phyloP scores from a whole-genome alignment of 208 protist species.

The Porcisia hertigi region DNA sequence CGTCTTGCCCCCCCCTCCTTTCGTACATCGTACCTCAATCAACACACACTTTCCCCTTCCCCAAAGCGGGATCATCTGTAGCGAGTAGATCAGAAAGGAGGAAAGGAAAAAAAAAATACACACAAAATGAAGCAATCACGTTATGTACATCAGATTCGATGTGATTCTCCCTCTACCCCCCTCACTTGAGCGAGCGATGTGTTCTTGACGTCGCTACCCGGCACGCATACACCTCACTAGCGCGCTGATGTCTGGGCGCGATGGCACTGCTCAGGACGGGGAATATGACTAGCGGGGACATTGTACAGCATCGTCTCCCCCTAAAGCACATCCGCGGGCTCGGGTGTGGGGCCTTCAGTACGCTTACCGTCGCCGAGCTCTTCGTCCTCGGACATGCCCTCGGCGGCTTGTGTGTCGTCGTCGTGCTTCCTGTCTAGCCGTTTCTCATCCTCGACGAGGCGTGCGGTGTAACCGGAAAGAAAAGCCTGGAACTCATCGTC shows the following conservation, averaged over 20 bases:
- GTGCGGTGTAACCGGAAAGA: slow-evolving; percentile 42
- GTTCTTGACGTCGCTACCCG: background rate
- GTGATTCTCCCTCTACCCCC: background rate
- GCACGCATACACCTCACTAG: background rate
- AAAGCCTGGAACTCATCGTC: slow-evolving; percentile 50
- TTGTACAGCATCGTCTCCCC: background rate
- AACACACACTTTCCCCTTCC: slow-evolving; percentile 1
- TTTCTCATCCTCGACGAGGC: slow-evolving; percentile 60
- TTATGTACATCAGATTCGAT: slow-evolving; percentile 11
- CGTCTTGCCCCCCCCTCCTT: background rate
- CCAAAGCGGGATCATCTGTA: slow-evolving; percentile 5
- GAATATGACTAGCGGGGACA: background rate
- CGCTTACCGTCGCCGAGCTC: slow-evolving; percentile 4
- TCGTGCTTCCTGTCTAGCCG: slow-evolving; percentile 45
- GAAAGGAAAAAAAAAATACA: too few species aligned
- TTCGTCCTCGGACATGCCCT: slow-evolving; percentile 13
- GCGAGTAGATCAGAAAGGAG: background rate
- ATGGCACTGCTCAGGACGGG: background rate
- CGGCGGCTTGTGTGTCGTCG: slow-evolving; percentile 10
- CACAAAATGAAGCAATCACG: background rate
- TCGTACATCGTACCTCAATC: slow-evolving; percentile 6
- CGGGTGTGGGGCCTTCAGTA: slow-evolving; percentile 3
- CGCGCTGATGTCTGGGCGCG: background rate
- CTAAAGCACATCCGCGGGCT: slow-evolving; percentile 11
- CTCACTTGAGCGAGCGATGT: background rate